Evolutionary conservation across 345 rosid species (phyloP), one percentile per base, ranked within the genome.

Genomic region (Excoecaria agallocha): DNA sequence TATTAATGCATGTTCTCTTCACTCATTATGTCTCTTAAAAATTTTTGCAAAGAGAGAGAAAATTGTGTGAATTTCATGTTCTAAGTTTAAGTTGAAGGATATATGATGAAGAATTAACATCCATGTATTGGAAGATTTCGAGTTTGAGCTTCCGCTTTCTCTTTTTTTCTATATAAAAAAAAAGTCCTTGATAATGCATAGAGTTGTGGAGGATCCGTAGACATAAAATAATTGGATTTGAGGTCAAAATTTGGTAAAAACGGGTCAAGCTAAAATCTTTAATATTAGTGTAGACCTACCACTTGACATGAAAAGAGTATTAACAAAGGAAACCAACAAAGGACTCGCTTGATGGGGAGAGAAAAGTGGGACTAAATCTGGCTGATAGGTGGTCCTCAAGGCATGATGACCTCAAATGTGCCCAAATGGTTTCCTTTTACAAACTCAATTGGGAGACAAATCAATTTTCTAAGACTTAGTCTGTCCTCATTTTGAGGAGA

Each of bases 371-470:
- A 12, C 17, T 24, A 59, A 73, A 74, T 51, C 24, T 52, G 45
- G 78, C 49, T 71, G 77, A 75, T 67, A 48, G 39, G 76, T 76
- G 85, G 85, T 76, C 87, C 83, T 63, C 10, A 25, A 35, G 75
- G 76, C 89, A 84, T 64, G 35, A 69, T 74, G 71, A 77, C 39
- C 62, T 49, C 56, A 41, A 12, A 63, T 69, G 90, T 87, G 69
- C 72, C 90, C 83, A 60, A 39, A 25, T 49, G 46, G 73, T 48
- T 65, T 72, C 46, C 51, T 49, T 65, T 57, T 30, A 39, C 54
- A 66, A 81, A 74, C 85, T 84, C 76, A 80, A 74, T 74, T 76
- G 82, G 89, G 84, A 63, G 88, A 84, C 90, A 83, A 69, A 1
- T 10, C 25, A 70, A 6, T 72, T 51, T 67, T 76, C 55, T 37